Evolutionary conservation across 2,329 filamentous ascomycete genomes (phyloP), one percentile per base, ranked within the genome.

Genomic region (Orbilia oligospora): DNA sequence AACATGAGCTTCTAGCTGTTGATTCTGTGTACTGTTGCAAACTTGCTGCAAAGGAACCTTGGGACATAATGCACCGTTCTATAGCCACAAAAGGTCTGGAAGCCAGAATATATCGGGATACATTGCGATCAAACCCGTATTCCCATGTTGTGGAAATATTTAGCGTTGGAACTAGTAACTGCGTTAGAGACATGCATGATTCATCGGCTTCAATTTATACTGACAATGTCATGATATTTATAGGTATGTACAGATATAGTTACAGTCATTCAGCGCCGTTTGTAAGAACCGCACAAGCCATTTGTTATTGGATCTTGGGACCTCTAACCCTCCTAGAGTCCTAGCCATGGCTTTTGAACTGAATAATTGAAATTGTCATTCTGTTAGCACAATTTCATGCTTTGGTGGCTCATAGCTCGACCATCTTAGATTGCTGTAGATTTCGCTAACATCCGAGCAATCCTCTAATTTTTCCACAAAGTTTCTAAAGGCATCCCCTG

Each of bases 381-480:
- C 75, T 16, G 68, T 68, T 24, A 78, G 48, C 20, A 65, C 44
- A 36, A 78, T 53, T 16, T 78, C 68, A 53, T 78, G 75, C 14
- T 49, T 36, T 30, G 75, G 75, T 14, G 68, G 53, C 51, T 78
- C 75, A 30, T 78, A 78, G 20, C 68, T 72, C 10, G 75, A 63
- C 75, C 75, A 78, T 36, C 68, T 63, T 4, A 78, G 30, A 14
- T 78, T 78, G 24, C 36, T 79, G 38, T 73, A 73, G 16, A 79
- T 63, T 41, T 79, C 76, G 41, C 41, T 38, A n/a, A 79, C 76
- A 41, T 79, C 76, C 3, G 46, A 65, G 22, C 66, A 70, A 24
- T 79, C 76, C 30, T 79, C 76, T 10, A 79, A 24, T 46, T 73
- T 79, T 3, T 73, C 70, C 20, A 79, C 56, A 20, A 78, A 70